Percentiles rank a stretch among this genome's conserved stretches.
Conservation (phyloP, 2,329 filamentous ascomycete species). For the Exophiala mesophila region DNA sequence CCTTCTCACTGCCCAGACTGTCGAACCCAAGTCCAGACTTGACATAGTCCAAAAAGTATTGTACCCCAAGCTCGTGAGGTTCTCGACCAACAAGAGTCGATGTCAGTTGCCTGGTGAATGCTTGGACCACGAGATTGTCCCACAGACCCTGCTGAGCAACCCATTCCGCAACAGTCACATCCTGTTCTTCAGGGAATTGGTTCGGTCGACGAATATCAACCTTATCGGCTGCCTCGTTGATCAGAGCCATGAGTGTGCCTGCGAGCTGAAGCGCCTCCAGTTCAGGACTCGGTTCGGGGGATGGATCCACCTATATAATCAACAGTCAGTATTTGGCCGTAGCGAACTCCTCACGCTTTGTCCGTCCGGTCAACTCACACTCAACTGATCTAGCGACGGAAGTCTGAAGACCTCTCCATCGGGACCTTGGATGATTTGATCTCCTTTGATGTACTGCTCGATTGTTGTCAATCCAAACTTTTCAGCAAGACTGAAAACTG, state of each 20-base stretch:
- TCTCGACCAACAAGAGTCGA: neutral
- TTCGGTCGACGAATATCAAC: no score
- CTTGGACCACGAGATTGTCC: neutral
- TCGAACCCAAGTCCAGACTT: conserved; percentile 1
- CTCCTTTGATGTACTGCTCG: conserved; percentile 45
- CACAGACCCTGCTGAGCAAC: neutral
- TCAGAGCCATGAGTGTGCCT: no score
- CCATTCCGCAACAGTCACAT: neutral
- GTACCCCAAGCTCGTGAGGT: neutral
- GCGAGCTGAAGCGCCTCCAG: no score
- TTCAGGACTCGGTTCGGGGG: no score
- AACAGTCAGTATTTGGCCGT: no score
- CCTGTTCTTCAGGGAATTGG: no score
- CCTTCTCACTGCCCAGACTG: neutral
- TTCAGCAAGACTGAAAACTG: conserved; percentile 37
- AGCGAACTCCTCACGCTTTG: no score
- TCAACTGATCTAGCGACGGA: no score
- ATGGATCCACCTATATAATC: no score
- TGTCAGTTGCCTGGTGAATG: neutral
- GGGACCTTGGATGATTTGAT: conserved; percentile 38
- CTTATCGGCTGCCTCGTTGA: no score
- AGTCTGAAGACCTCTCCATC: conserved; percentile 29
- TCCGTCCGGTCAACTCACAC: no score
- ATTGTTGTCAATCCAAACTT: conserved; percentile 38
- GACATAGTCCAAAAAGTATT: conserved; percentile 4